Percentiles rank a stretch among this genome's conserved stretches.
Evolutionary conservation across 1,284 basidiomycete species (phyloP).

Genomic region (Cystobasidium slooffiae): DNA sequence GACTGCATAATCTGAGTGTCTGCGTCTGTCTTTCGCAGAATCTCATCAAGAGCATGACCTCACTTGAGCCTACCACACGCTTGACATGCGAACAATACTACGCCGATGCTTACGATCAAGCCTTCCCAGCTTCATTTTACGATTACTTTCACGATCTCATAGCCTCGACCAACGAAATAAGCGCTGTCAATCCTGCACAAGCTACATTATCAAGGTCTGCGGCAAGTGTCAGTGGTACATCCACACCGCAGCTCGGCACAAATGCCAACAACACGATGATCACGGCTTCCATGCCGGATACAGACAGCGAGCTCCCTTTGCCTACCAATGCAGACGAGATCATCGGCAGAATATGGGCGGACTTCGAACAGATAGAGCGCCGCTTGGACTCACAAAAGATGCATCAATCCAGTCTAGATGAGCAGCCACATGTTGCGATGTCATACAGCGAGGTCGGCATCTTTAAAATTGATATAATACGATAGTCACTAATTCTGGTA

Average conservation of each 20-base stretch:
- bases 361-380: conserved; percentile 23
- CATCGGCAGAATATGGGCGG: conserved; percentile 33
- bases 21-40: conserved; percentile 61
- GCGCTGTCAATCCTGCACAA: background rate
- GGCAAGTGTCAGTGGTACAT: conserved; percentile 4
- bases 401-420: conserved; percentile 17
- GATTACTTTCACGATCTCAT: conserved; percentile 72
- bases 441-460: conserved; percentile 3
- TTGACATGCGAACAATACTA: conserved; percentile 85
- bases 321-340: conserved; percentile 39
- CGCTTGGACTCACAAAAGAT: background rate
- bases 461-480: background rate
- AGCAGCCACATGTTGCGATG: conserved; percentile 12
- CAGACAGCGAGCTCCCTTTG: conserved; percentile 9
- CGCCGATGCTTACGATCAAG: conserved; percentile 71
- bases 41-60: conserved; percentile 88
- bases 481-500: background rate
- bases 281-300: conserved; percentile 4
- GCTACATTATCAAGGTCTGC: background rate
- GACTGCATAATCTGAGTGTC: conserved; percentile 55
- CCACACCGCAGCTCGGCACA: conserved; percentile 21
- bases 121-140: conserved; percentile 92
- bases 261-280: background rate
- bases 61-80: conserved; percentile 73
- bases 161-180: conserved; percentile 34